Conservation (phyloP, 306 rosid genomes). For the Arachis hypogaea region DNA sequence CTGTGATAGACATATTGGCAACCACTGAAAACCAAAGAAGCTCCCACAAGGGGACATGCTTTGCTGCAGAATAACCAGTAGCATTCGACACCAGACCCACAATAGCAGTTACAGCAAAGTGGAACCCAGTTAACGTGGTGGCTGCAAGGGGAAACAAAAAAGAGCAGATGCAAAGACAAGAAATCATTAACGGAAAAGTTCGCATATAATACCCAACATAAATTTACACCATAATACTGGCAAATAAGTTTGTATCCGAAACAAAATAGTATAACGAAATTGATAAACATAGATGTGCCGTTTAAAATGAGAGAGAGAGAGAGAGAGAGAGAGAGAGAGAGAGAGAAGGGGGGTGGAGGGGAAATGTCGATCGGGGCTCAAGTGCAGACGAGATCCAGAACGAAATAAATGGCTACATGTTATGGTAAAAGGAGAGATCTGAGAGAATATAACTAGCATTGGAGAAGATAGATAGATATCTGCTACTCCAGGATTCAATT, state of each 20-base stretch:
- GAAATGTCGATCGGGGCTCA: slow-evolving; percentile 14
- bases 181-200: slow-evolving; percentile 13
- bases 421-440: slow-evolving; percentile 4
- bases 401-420: background rate
- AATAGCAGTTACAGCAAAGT: slow-evolving; percentile 86
- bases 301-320: no score
- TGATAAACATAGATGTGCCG: background rate
- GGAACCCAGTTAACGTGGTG: slow-evolving; percentile 86
- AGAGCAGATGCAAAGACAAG: background rate
- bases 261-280: background rate
- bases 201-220: background rate
- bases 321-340: no score
- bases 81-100: slow-evolving; percentile 89
- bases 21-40: slow-evolving; percentile 91
- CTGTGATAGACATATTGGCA: slow-evolving; percentile 82
- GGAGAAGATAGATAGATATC: slow-evolving; percentile 15
- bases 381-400: slow-evolving; percentile 26
- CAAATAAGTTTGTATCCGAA: background rate
- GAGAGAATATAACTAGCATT: background rate
- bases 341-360: background rate
- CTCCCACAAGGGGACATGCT: slow-evolving; percentile 93
- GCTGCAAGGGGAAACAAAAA: slow-evolving; percentile 48
- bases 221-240: background rate
- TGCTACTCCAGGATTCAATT: slow-evolving; percentile 7
- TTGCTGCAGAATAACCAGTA: slow-evolving; percentile 73